Base-by-base conservation (phyloP, 2,329 filamentous ascomycete genomes). In the Penicillium sp. region DNA sequence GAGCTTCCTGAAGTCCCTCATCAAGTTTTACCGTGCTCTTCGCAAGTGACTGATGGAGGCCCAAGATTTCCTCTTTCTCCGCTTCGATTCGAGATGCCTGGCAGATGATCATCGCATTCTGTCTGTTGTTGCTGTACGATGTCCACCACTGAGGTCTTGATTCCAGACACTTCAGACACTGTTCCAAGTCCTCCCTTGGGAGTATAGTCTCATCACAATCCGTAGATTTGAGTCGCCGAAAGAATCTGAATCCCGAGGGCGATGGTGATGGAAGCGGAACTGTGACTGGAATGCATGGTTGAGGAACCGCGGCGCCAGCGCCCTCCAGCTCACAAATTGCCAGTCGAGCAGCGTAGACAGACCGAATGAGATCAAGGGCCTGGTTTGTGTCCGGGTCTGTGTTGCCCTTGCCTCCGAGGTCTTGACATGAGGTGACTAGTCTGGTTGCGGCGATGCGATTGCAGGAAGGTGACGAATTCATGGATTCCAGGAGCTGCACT, bases 41-140 rank as follows among this genome's bases (percentile, higher is more conserved):
- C 1, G 74, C 60, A 28, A 80, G 71, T 17, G 73, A 71, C n/a
- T 69, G 71, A 60, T 81, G 71, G 2, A 78, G 69, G 22, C 73
- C 67, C 2, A 81, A 65, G 4, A 79, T 64, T 39, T 81, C 76
- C 37, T 79, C 77, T 57, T 84, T 85, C 58, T 88, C 86, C 14
- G 84, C 80, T 54, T 86, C 83, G 43, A 81, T 75, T 39, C 86
- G 81, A 43, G 84, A 82, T 31, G 86, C 85, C 62, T 87, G 82
- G 63, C 88, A 90, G 65, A 89, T 84, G 17, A 86, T 74, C 45
- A 85, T 76, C 2, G 86, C 86, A 63, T 87, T 86, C 57, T 87
- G 84, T 57, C 82, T 79, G 58, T 80, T 84, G 71, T 87, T 87
- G 64, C 84, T 85, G 75, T 86, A 90, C 25, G 85, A 88, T 1